These are phyloP conservation scores for Erysimum cheiri DNA, from an alignment of 441 rosid genomes.

Conservation along the genomic window DNA sequence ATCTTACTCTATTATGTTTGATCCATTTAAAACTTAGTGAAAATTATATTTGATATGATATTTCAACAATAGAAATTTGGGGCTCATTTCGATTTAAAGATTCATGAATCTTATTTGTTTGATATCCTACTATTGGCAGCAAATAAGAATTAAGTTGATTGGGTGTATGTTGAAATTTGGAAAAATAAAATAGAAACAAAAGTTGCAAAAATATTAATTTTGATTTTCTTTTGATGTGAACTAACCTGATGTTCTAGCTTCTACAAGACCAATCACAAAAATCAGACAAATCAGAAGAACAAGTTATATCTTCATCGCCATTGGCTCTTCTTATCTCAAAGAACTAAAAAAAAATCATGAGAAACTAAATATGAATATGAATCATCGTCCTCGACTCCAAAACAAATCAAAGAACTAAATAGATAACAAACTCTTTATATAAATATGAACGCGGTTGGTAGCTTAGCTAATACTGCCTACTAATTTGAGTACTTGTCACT, in stretches of 20 bases:
- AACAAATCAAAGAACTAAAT: no score
- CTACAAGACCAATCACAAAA: slow-evolving; percentile 23
- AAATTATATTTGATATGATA: not conserved
- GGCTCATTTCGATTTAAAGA: not conserved
- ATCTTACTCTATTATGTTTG: no score
- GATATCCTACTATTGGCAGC: not conserved
- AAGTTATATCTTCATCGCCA: slow-evolving; percentile 24
- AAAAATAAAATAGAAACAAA: not conserved
- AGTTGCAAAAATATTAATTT: not conserved
- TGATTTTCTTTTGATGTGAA: not conserved
- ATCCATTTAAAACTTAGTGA: no score
- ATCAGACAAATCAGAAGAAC: slow-evolving; percentile 22
- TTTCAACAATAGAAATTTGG: no score
- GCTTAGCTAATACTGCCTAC: not conserved
- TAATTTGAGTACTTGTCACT: slow-evolving; percentile 14
- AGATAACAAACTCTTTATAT: not conserved
- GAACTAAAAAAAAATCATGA: not conserved
- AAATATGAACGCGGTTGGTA: not conserved
- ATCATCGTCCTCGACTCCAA: no score
- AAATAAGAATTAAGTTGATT: not conserved
- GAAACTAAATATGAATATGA: not conserved
- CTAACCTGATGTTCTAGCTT: slow-evolving; percentile 19
- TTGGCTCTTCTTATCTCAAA: slow-evolving; percentile 9
- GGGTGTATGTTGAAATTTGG: no score
- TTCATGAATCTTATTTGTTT: not conserved